Evolutionary conservation across 805 yeast genomes (phyloP), one percentile per base, ranked within the genome.

Genomic region (Dipodascus geniculatus): DNA sequence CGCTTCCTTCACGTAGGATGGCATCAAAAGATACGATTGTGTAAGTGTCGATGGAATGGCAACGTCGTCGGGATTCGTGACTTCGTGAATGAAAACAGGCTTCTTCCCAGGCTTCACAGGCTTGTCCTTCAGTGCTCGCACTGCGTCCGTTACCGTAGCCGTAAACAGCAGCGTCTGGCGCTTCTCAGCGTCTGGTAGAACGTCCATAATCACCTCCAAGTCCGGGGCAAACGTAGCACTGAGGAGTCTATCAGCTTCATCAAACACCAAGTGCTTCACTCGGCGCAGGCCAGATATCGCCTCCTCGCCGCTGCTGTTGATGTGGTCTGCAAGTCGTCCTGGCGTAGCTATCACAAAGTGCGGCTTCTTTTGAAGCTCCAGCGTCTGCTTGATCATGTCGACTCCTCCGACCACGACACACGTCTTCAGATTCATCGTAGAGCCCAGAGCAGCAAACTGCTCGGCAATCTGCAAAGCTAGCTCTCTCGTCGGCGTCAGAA

Each of bases 321-420:
- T 82, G 68, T 91, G 97, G 65, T 88, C 96, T 0, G 98, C 98
- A 56, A 93, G 71, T 64, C 99, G 76, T 16, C 99, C 99, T 0
- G 99, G 99, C 0, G 99, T 93, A 1, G 99, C 99, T 57, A 93
- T 84, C 23, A 93, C 88, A 61, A 93, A 85, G 70, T 93, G 98
- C 0, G 99, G 99, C 61, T 82, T 80, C 51, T 77, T 78, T 65
- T 87, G 91, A 42, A 93, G 74, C 61, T 81, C 83, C 24, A 90
- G 70, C 1, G 96, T 85, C 68, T 93, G 99, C 42, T 83, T 76
- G n/a, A 90, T 81, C 70, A 90, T 87, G 65, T 89, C 95, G 61
- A 85, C 95, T 51, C 99, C 99, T 55, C 99, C 99, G 16, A 93
- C 96, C 23, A 93, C 74, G 14, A 93, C 83, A 3, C 82, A 71